These are phyloP conservation scores for Phallus indusiatus DNA, from an alignment of 768 basidiomycete species.

Conservation along the genomic window DNA sequence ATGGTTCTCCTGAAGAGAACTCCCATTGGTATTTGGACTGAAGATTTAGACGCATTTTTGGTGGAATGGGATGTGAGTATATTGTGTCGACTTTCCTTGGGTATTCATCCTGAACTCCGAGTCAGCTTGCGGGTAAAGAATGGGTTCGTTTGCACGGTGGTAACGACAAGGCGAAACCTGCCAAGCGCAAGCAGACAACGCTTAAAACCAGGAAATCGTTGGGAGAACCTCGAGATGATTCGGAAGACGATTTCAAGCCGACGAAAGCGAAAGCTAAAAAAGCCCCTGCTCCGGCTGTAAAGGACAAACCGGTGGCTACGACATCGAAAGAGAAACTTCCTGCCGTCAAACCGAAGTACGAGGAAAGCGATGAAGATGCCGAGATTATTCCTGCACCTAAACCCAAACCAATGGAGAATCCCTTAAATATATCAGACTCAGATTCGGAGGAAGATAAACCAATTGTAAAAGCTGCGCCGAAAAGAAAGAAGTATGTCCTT, in stretches of 20 bases:
- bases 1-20: conserved; percentile 65
- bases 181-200: conserved; percentile 48
- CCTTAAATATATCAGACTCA: conserved; percentile 10
- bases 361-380: conserved; percentile 30
- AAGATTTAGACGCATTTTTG: conserved; percentile 77
- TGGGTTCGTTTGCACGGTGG: conserved; percentile 37
- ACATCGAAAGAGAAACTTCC: conserved; percentile 12
- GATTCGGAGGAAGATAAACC: conserved; percentile 17
- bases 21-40: conserved; percentile 82
- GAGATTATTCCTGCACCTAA: conserved; percentile 26
- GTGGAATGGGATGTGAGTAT: conserved; percentile 72
- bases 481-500: conserved; percentile 60
- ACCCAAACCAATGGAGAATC: conserved; percentile 14
- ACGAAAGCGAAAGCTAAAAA: conserved; percentile 35
- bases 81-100: background rate
- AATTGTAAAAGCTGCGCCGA: conserved; percentile 37
- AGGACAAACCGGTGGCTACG: conserved; percentile 12
- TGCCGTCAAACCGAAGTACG: conserved; percentile 20
- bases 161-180: conserved; percentile 41
- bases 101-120: conserved; percentile 1
- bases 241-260: conserved; percentile 50
- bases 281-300: conserved; percentile 18
- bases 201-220: conserved; percentile 47
- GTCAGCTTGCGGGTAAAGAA: conserved; percentile 30
- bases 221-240: conserved; percentile 26